Evolutionary conservation across 2,329 filamentous ascomycete genomes (phyloP).

Genomic region (Cyphellophora attinorum): DNA sequence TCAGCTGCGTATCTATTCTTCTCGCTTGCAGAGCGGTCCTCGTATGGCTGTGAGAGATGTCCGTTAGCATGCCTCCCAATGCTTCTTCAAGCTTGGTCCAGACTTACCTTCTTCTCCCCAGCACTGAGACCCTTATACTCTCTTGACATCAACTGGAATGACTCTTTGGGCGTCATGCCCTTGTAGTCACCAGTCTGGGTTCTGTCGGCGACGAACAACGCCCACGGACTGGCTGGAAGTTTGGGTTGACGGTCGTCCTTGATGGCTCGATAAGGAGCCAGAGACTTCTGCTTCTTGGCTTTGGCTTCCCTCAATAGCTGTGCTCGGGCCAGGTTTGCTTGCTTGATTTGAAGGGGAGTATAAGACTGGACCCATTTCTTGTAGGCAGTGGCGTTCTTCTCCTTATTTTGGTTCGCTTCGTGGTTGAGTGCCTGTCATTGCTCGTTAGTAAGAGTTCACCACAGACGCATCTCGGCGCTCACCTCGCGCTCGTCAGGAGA

Average conservation of each 20-base stretch:
- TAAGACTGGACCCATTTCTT: conserved; percentile 46
- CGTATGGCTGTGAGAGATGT: conserved; percentile 19
- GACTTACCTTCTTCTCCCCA: conserved; percentile 28
- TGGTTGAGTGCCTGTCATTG: conserved; percentile 43
- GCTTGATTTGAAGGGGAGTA: conserved; percentile 47
- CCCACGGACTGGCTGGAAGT: conserved; percentile 27
- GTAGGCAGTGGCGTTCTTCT: conserved; percentile 34
- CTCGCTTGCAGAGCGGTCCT: conserved; percentile 20
- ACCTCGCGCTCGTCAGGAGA: conserved; percentile 27
- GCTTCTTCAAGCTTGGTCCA: neutral
- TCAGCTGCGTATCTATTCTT: conserved; percentile 25
- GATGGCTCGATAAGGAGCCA: conserved; percentile 23
- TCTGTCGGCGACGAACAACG: conserved; percentile 38
- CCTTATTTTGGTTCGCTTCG: conserved; percentile 37
- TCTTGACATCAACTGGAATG: conserved; percentile 27
- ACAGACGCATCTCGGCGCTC: conserved; percentile 8
- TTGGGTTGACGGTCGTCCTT: conserved; percentile 47
- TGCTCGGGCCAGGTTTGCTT: conserved; percentile 50
- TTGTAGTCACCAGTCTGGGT: conserved; percentile 40
- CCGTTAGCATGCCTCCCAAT: neutral
- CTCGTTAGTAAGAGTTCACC: conserved; percentile 1
- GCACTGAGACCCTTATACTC: conserved; percentile 40
- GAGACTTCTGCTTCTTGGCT: conserved; percentile 7
- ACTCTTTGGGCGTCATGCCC: conserved; percentile 32
- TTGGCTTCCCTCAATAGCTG: conserved; percentile 17